Evolutionary conservation across 768 basidiomycete species (phyloP), one percentile per base, ranked within the genome.

Genomic region (Suillus subaureus): DNA sequence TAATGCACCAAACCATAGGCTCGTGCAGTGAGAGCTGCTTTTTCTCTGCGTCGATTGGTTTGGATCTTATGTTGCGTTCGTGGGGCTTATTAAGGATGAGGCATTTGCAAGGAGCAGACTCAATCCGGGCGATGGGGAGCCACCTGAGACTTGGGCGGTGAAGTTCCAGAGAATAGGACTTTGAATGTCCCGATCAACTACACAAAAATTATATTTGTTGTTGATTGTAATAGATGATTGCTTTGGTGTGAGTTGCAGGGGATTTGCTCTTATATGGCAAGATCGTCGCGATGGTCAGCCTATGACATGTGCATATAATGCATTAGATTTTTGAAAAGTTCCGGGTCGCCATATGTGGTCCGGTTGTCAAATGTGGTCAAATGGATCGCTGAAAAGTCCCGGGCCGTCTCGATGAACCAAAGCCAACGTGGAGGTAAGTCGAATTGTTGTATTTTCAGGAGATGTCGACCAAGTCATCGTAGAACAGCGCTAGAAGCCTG

Each of bases 11-110:
- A 33, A 33, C 33, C 6, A 33, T 33, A 33, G 39, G 23, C 12
- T 2, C 12, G 6, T 5, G 12, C 23, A 11, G 16, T 6, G 3
- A n/a, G 40, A 49, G 3, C 26, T 12, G 11, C 11, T 9, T 1
- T 12, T 65, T 1, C 61, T 65, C 21, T 61, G 51, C 16, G 65
- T 66, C 11, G 55, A 66, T n/a, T 63, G 61, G 65, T 61, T 63
- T 26, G 65, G 65, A 4, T 56, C 45, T 21, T 16, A 26, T 33
- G 42, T 60, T 12, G 28, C 21, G 2, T 58, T 63, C 28, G 42
- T 18, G 8, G 65, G 62, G 6, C 62, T 66, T 12, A 16, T 43
- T 4, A 54, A 62, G 18, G 62, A 63, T 28, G 54, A 64, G 4
- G 21, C 1, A 18, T 66, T 58, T 58, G 54, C 62, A 7, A 64